Base-by-base conservation (phyloP, 2,329 filamentous ascomycete species). In the Ophiosphaerella herpotricha region DNA sequence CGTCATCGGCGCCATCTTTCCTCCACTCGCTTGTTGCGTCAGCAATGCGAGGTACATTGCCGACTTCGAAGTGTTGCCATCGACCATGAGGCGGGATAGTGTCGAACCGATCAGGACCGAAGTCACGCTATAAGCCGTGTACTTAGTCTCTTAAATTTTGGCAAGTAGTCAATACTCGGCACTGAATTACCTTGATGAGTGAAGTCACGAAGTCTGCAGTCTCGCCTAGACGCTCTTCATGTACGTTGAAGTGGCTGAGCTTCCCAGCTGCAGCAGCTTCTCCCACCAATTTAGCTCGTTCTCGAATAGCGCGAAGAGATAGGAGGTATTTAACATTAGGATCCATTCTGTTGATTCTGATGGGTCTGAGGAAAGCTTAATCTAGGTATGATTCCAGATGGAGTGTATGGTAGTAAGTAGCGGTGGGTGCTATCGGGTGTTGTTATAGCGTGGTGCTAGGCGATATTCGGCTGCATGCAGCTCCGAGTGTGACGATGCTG, bases 231-330 rank as follows among this genome's bases (percentile, higher is more conserved):
- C 90, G 92, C 70, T 76, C 75, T 78, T 91, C 84, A 70, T 96
- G 90, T 37, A 96, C 90, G 58, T 90, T 86, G 65, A 96, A 96
- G 70, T 96, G 91, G 54, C 82, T 83, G 52, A 96, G 80, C 55
- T 88, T 60, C 12, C 62, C 60, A 3, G 54, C 59, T 23, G 56
- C 44, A 1, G 64, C 64, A 5, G 63, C 64, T 37, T 66, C 51
- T 9, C 62, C 63, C 1, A 67, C 64, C 13, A 62, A 29, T 43
- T 54, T 61, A 16, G 64, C 57, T n/a, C 64, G 62, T n/a, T 68
- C 64, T 24, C 64, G 60, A 8, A 67, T 53, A 7, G 64, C 57
- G n/a, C 46, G 42, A 21, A 68, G 58, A 0, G 64, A 68, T 24
- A 67, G 59, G 3, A 66, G 59, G 7, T 67, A 64, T 42, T 63